A percentile compares a stretch with the other conserved stretches of the same genome.
These are phyloP conservation scores for Neonectria coccinea DNA, from an alignment of 2,329 filamentous ascomycete genomes.

Conservation along the genomic window DNA sequence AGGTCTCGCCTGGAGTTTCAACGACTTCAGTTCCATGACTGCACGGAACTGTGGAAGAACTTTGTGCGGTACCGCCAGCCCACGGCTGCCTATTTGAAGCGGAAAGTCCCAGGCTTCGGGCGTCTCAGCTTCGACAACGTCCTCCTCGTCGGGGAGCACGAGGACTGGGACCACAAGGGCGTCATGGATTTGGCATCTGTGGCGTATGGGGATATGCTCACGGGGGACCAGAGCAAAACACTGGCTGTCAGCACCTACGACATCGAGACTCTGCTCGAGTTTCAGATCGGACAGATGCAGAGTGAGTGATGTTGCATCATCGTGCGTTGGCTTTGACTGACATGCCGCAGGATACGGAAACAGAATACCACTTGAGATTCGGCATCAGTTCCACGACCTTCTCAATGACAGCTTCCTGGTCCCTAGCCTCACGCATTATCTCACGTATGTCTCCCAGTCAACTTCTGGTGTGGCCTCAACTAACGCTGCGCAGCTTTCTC, in stretches of 20 bases:
- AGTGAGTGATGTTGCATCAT: slow-evolving; percentile 61
- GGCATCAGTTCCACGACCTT: slow-evolving; percentile 75
- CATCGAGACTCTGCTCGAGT: slow-evolving; percentile 83
- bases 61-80: slow-evolving; percentile 85
- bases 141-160: slow-evolving; percentile 60
- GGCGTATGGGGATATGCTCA: slow-evolving; percentile 65
- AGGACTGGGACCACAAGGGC: slow-evolving; percentile 61
- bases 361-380: slow-evolving; percentile 80
- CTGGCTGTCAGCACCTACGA: slow-evolving; percentile 79
- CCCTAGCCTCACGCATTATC: slow-evolving; percentile 80
- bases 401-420: slow-evolving; percentile 74
- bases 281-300: slow-evolving; percentile 89
- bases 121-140: slow-evolving; percentile 69
- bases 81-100: slow-evolving; percentile 74
- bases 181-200: slow-evolving; percentile 60
- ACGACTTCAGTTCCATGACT: slow-evolving; percentile 82
- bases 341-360: slow-evolving; percentile 73
- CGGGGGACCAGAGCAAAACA: slow-evolving; percentile 54
- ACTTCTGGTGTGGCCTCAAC: not conserved
- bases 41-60: slow-evolving; percentile 81
- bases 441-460: slow-evolving; percentile 62
- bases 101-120: slow-evolving; percentile 70
- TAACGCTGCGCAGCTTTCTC: slow-evolving; percentile 72
- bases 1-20: slow-evolving; percentile 83
- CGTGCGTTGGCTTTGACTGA: slow-evolving; percentile 20